A percentile compares a stretch with the other conserved stretches of the same genome.
Conservation (phyloP, 495 filamentous ascomycete genomes). For the Apodospora peruviana region DNA sequence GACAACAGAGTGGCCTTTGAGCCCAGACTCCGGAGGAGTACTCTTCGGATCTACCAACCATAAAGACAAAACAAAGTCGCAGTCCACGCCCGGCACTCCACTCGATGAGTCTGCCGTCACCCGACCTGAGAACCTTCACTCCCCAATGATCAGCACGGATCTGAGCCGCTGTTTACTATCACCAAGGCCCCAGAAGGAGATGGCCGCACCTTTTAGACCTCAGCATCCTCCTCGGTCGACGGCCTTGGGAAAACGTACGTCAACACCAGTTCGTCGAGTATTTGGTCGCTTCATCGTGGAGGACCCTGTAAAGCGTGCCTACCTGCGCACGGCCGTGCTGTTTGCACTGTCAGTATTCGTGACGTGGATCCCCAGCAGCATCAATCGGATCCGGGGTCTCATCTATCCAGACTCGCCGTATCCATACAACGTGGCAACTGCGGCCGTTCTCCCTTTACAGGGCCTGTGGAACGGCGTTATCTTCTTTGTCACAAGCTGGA, state of each 20-base stretch:
- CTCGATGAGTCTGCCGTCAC: not conserved
- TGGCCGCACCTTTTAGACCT: not conserved
- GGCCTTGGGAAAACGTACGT: not conserved
- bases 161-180: not conserved
- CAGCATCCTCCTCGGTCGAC: not conserved
- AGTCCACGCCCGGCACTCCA: not conserved
- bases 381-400: slow-evolving; percentile 66
- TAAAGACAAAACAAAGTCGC: not conserved
- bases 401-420: slow-evolving; percentile 36
- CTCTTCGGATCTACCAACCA: not conserved
- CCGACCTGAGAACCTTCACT: slow-evolving; percentile 1
- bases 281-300: slow-evolving; percentile 26
- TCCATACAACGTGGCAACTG: slow-evolving; percentile 57
- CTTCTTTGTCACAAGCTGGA: slow-evolving; percentile 56
- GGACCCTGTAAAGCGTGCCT: slow-evolving; percentile 59
- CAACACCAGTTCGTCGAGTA: not conserved
- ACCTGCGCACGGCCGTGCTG: slow-evolving; percentile 66
- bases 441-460: slow-evolving; percentile 68
- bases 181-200: not conserved
- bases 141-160: not conserved
- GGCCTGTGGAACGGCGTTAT: slow-evolving; percentile 78
- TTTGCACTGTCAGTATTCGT: slow-evolving; percentile 69
- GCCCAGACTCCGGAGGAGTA: not conserved
- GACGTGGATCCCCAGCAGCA: slow-evolving; percentile 72
- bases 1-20: slow-evolving; percentile 8